A percentile compares a stretch with the other conserved stretches of the same genome.
Conservation (phyloP, 805 yeast species). For the Barnettozyma vustinii region DNA sequence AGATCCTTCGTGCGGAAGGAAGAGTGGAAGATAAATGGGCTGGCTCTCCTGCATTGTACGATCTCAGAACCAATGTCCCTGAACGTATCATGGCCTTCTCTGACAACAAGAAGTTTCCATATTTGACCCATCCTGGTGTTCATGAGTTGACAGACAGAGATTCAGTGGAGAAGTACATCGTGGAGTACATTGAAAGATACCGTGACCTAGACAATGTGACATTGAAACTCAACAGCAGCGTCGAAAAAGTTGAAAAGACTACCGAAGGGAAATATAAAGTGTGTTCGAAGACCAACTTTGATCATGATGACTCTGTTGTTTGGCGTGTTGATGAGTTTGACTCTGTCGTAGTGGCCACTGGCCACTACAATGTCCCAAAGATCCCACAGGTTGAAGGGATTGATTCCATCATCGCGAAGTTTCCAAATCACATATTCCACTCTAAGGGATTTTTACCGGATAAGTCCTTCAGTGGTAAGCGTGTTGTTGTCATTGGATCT, state of each 20-base stretch:
- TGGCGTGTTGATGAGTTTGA: neutral
- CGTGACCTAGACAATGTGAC: neutral
- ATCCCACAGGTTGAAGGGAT: neutral
- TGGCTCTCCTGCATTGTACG: neutral
- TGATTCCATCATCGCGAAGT: neutral
- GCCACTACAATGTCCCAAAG: neutral
- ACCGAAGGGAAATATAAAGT: neutral
- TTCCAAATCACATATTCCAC: neutral
- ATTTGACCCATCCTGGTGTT: neutral
- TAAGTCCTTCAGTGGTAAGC: neutral
- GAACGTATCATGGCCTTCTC: constrained; percentile 7
- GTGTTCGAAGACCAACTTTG: neutral
- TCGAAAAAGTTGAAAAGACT: neutral
- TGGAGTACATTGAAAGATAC: neutral
- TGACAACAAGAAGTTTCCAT: constrained; percentile 3
- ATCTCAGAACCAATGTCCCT: constrained; percentile 7
- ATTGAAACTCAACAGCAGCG: neutral
- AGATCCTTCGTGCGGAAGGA: neutral
- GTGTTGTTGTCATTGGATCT: neutral
- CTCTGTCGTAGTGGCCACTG: neutral
- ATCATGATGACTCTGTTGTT: neutral
- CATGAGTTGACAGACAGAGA: constrained; percentile 2
- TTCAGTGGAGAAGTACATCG: neutral
- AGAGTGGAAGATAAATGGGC: neutral
- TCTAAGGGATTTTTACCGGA: neutral